Evolutionary conservation across 495 filamentous ascomycete genomes (phyloP).

Genomic region (Sordaria brevicollis): DNA sequence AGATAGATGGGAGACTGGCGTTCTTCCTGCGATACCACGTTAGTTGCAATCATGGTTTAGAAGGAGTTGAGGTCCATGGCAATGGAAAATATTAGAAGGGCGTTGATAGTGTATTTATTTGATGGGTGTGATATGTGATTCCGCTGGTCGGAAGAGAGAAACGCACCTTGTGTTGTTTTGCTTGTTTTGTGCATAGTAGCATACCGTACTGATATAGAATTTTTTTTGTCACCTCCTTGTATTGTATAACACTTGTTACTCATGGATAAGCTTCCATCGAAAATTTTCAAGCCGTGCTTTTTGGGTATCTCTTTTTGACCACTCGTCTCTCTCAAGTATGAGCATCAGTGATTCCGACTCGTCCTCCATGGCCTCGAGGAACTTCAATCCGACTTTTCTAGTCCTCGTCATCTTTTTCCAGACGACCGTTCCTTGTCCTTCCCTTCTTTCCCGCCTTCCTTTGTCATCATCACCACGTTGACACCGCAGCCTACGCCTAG

Average conservation of each 20-base stretch:
- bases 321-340: not conserved
- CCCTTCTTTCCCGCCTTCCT: not conserved
- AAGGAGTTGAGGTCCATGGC: not conserved
- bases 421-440: not conserved
- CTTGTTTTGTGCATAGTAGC: not conserved
- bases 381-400: not conserved
- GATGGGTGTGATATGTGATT: not conserved
- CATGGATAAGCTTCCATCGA: not conserved
- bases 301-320: not conserved
- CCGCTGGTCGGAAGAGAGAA: not conserved
- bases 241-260: not conserved
- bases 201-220: not conserved
- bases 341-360: not conserved
- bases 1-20: not conserved
- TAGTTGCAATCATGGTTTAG: not conserved
- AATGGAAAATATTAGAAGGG: not conserved
- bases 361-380: not conserved
- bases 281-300: too few relatives aligned
- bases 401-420: not conserved
- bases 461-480: not conserved
- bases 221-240: not conserved
- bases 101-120: not conserved
- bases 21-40: not conserved
- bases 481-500: slow-evolving; percentile 4
- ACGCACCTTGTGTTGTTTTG: not conserved